phyloP scores from a whole-genome alignment of 2,329 filamentous ascomycete genomes.

The Drechslerella dactyloides region DNA sequence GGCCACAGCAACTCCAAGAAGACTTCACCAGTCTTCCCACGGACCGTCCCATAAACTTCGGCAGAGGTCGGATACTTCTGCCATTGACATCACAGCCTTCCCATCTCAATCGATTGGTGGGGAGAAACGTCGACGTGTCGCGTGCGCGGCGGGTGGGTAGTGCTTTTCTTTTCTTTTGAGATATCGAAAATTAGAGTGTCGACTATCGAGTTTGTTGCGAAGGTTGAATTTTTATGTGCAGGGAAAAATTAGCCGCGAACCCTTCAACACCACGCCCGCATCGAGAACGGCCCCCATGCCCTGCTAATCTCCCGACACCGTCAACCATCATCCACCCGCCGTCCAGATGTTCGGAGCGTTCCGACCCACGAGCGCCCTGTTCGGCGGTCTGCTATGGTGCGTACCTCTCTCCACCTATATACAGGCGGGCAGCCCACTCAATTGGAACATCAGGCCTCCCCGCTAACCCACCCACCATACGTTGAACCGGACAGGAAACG shows the following conservation, averaged over 20 bases:
- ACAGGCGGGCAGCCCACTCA: too few relatives aligned
- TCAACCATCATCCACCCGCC: conserved; percentile 21
- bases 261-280: conserved; percentile 33
- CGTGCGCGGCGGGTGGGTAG: conserved; percentile 2
- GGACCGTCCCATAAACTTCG: conserved; percentile 48
- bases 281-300: conserved; percentile 18
- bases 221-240: conserved; percentile 34
- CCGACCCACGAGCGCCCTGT: conserved; percentile 76
- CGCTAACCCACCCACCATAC: conserved; percentile 46
- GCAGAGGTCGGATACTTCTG: conserved; percentile 30
- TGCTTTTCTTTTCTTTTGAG: conserved; percentile 4
- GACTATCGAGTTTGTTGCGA: conserved; percentile 7
- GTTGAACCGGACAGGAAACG: conserved; percentile 72
- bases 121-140: not conserved
- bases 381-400: conserved; percentile 82
- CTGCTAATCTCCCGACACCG: conserved; percentile 1
- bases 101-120: conserved; percentile 18
- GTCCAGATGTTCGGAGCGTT: conserved; percentile 80
- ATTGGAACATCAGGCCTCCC: too few relatives aligned
- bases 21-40: conserved; percentile 48
- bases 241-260: conserved; percentile 38
- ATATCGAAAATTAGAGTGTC: too few relatives aligned
- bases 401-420: conserved; percentile 51
- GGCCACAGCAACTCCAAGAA: conserved; percentile 35
- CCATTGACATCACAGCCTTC: conserved; percentile 40